phyloP scores from a whole-genome alignment of 306 rosid species.

The Purshia tridentata region DNA sequence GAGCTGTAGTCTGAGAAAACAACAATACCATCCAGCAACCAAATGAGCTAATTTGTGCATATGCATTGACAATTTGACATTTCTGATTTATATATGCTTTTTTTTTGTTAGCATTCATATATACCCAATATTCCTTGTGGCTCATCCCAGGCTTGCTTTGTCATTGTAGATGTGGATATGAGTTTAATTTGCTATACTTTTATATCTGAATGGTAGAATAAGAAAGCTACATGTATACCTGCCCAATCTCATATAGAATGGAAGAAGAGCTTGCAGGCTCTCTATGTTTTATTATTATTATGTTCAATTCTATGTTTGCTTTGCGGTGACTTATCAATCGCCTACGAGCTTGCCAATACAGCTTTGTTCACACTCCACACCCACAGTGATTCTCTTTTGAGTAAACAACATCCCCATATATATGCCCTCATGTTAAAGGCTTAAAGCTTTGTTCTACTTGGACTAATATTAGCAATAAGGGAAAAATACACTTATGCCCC shows the following conservation, averaged over 20 bases:
- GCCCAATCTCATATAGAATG: conserved; percentile 46
- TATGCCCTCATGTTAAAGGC: background rate
- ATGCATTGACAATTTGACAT: no score
- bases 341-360: no score
- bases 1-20: background rate
- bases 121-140: background rate
- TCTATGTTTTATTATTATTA: no score
- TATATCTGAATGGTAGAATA: conserved; percentile 75
- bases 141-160: conserved; percentile 10
- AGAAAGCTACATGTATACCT: conserved; percentile 63
- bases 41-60: background rate
- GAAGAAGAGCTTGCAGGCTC: no score
- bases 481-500: no score
- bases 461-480: no score
- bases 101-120: background rate
- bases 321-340: no score
- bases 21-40: background rate
- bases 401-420: background rate
- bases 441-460: background rate
- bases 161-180: conserved; percentile 64
- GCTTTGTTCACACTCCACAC: no score
- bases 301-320: no score
- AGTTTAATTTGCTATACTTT: conserved; percentile 81
- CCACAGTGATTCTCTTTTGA: background rate
- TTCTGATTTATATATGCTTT: background rate